phyloP scores from a whole-genome alignment of 2,329 filamentous ascomycete genomes.

The Aspergillus japonicus region DNA sequence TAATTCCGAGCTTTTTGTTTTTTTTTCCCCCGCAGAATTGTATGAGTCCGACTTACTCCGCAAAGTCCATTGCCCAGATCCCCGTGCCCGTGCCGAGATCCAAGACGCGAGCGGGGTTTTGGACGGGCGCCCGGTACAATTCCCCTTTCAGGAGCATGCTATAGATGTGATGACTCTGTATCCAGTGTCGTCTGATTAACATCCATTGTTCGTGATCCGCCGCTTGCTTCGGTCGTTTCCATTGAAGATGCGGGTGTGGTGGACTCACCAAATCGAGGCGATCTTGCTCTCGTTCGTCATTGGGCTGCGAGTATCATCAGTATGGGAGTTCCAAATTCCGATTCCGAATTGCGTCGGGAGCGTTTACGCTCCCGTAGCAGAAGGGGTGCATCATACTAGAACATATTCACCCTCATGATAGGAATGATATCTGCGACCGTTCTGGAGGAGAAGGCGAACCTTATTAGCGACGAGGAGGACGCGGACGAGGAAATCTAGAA shows the following conservation, averaged over 20 bases:
- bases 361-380: no score
- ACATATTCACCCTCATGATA: slow-evolving; percentile 33
- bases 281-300: slow-evolving; percentile 38
- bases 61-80: slow-evolving; percentile 40
- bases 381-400: slow-evolving; percentile 19
- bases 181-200: slow-evolving; percentile 5
- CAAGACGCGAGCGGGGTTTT: slow-evolving; percentile 28
- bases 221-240: not conserved
- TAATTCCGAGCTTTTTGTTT: no score
- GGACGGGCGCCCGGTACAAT: slow-evolving; percentile 27
- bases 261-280: slow-evolving; percentile 33
- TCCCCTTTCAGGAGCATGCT: slow-evolving; percentile 33
- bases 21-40: no score
- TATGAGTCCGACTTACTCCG: slow-evolving; percentile 28
- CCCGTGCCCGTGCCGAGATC: slow-evolving; percentile 40
- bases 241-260: not conserved
- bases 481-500: not conserved
- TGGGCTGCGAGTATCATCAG: slow-evolving; percentile 22
- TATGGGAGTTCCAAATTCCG: not conserved
- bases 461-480: not conserved
- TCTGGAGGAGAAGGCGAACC: slow-evolving; percentile 18
- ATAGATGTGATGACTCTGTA: slow-evolving; percentile 36
- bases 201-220: not conserved
- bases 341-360: not conserved
- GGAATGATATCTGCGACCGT: slow-evolving; percentile 35